Evolutionary conservation across 768 basidiomycete species (phyloP), one percentile per base, ranked within the genome.

Genomic region (Trametes cingulata): DNA sequence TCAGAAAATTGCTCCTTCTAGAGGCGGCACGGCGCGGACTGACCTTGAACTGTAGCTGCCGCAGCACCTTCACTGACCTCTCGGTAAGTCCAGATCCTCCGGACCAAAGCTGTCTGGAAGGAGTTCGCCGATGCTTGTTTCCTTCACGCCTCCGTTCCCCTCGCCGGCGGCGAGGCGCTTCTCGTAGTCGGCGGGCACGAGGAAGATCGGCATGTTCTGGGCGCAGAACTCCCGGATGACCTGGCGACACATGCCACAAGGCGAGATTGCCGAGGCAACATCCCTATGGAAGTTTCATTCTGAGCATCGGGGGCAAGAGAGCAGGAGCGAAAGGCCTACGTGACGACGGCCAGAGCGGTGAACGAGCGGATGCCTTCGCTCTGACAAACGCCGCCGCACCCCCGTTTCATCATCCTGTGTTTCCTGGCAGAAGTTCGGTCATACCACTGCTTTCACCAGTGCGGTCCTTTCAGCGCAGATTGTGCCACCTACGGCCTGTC

Each of bases 401-500:
- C n/a, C 6, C 4, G 10, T 10, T 33, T 33, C 29, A 40, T 40
- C 5, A n/a, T 40, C 39, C 14, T 6, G 39, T 40, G 5, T 13
- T 13, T 19, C 29, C 19, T 10, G 2, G 19, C 17, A 13, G n/a
- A 33, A n/a, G 20, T 17, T 19, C 14, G 56, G 25, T 79, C 91
- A 73, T 63, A 95, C 95, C 20, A 90, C 86, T 25, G 93, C 95
- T 73, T 97, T 97, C n/a, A 94, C 89, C 54, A 99, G 78, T 0
- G 95, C 95, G 0, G 96, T 98, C 29, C 95, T 79, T 71, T 99
- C 96, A 0, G 96, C 96, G 65, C 96, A 98, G 60, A 98, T 95
- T 0, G 90, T 84, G 1, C 84, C 93, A 5, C 95, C 95, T 96
- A 58, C 13, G n/a, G 41, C 13, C 12, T 3, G 20, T 27, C 41